Evolutionary conservation across 768 basidiomycete species (phyloP).

Genomic region (Trametes gibbosa): DNA sequence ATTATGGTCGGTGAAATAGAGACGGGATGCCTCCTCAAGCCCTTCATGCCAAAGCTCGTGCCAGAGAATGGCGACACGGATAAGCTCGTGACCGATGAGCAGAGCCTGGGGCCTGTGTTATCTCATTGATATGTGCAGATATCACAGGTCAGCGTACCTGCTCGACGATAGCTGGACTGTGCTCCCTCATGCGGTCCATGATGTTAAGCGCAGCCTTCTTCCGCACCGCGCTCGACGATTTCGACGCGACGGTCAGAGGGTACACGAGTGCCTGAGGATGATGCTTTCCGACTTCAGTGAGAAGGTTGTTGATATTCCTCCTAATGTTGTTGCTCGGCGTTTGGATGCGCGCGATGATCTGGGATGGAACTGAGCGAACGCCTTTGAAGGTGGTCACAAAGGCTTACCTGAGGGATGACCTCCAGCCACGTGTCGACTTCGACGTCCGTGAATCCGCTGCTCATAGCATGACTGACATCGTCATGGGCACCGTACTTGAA

Average conservation of each 20-base stretch:
- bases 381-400: neutral
- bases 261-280: conserved; percentile 98
- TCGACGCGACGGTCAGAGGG: conserved; percentile 91
- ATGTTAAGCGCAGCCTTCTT: conserved; percentile 81
- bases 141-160: conserved; percentile 50
- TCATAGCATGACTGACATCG: conserved; percentile 88
- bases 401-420: conserved; percentile 89
- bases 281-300: conserved; percentile 91
- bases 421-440: conserved; percentile 98
- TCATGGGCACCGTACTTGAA: conserved; percentile 94
- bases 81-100: conserved; percentile 89
- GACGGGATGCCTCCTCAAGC: conserved; percentile 92
- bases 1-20: conserved; percentile 97
- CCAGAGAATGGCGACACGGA: conserved; percentile 97
- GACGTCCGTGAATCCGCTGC: conserved; percentile 80
- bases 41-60: conserved; percentile 99
- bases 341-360: conserved; percentile 99
- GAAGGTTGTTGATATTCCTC: conserved; percentile 81
- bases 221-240: conserved; percentile 84
- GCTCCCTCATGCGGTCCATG: conserved; percentile 92
- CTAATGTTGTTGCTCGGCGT: conserved; percentile 86
- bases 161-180: conserved; percentile 81
- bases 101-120: conserved; percentile 51
- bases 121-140: neutral
- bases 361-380: neutral